Conservation (phyloP, 495 filamentous ascomycete species). For the Achaetomiella virescens region DNA sequence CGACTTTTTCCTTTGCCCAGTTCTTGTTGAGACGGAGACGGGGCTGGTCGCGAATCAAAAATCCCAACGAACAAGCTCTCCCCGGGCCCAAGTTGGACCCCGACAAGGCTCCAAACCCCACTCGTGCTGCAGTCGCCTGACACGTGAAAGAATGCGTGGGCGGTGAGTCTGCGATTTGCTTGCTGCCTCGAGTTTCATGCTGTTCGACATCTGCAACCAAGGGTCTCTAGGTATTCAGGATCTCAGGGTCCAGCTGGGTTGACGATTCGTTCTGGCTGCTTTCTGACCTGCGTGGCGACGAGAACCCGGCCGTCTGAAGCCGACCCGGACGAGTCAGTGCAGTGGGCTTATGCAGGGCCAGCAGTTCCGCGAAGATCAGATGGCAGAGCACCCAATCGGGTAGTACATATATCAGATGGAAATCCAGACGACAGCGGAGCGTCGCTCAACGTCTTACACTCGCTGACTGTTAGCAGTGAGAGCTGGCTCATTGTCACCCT, state of each 20-base stretch:
- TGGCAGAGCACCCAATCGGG: background rate
- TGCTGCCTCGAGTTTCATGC: background rate
- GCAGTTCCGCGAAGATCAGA: too few species aligned
- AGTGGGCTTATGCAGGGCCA: background rate
- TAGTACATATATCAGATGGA: background rate
- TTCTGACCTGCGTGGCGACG: background rate
- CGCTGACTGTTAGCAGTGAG: too few species aligned
- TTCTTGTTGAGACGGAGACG: constrained; percentile 22
- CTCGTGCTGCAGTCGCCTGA: background rate
- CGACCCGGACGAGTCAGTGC: background rate
- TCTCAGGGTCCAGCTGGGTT: too few species aligned
- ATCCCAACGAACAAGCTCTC: constrained; percentile 8
- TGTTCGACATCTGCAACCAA: background rate
- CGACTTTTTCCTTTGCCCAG: constrained; percentile 1
- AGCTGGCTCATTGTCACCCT: too few species aligned
- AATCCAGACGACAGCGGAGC: background rate
- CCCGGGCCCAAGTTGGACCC: background rate
- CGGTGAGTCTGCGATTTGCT: background rate
- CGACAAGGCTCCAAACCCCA: background rate
- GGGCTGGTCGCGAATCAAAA: constrained; percentile 18
- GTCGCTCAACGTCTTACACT: too few species aligned
- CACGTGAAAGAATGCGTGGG: constrained; percentile 12
- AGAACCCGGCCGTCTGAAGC: too few species aligned
- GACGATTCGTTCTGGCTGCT: background rate
- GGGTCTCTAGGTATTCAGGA: background rate